Base-by-base conservation (phyloP, 352 stramenopile species). In the Pythium diclinum region DNA sequence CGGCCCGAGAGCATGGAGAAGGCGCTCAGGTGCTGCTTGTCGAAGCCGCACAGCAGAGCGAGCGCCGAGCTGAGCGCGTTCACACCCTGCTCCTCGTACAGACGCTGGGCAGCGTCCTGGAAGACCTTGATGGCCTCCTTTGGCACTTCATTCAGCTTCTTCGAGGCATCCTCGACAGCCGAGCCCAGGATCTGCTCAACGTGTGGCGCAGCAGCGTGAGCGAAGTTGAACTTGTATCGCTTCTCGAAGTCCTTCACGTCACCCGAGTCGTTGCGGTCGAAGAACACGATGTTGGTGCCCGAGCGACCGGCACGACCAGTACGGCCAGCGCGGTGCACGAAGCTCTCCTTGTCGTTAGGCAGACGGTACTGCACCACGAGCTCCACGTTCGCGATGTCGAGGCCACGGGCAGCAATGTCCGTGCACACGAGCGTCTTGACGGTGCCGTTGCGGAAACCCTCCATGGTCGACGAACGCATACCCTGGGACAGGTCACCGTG, bases 361-460 rank as follows among this genome's bases (percentile, higher is more conserved):
- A 97, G 84, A 49, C 94, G 83, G 74, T 97, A 98, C 73, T 98
- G 93, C 32, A 98, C 87, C 42, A 97, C 90, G n/a, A 96, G 78
- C 48, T 97, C 88, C 7, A 97, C 88, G 57, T 90, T 91, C 40
- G 82, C 86, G 59, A 97, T 95, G 51, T 97, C 89, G 8, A 97
- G 80, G 17, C 91, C 91, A 67, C 91, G 84, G 3, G 89, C 89
- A 19, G 89, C 89, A 74, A 97, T 93, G 56, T 97, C 91, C 32
- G 90, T 97, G 65, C 88, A 95, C 51, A 97, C 85, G 3, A 97
- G 70, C 8, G 97, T 97, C 73, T 97, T 92, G 59, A 99, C 96
- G 10, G 87, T 73, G 61, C 96, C 96, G 30, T 84, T 89, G 53
- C 96, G 89, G 85, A 99, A 99, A 19, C 94, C 94, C 44, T 97